Base-by-base conservation (phyloP, 2,329 filamentous ascomycete genomes). In the Penicillium sp. region DNA sequence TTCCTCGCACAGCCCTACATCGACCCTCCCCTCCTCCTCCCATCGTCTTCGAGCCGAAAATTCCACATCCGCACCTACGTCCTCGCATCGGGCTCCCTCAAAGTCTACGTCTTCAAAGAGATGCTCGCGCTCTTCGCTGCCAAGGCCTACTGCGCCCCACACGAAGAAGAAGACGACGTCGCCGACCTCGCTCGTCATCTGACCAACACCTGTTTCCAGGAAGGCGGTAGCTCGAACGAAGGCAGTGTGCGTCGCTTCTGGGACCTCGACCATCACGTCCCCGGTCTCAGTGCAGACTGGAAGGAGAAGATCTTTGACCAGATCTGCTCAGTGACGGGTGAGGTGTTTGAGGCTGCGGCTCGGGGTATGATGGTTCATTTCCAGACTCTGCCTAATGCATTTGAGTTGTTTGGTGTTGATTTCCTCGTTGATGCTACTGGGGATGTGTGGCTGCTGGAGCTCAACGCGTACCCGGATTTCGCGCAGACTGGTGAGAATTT, bases 1-100 rank as follows among this genome's bases (percentile, higher is more conserved):
- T 99, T 99, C 78, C 87, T 97, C 69, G 93, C 89, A 6, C 94
- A 99, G 75, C 91, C 91, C 0, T 99, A 99, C 75, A 93, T 99
- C 68, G 85, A 96, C 73, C 90, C 89, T 2, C 93, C 93, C 0
- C 84, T 97, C 4, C 82, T 97, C 13, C 78, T 93, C 17, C 81
- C 80, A 3, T 82, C 80, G 29, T 78, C 77, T n/a, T 83, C 83
- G 31, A 80, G 82, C 60, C 85, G 89, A 62, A 99, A 99, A 76
- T 99, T 97, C 78, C 94, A 99, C 77, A 91, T 99, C 70, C 84
- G 94, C 45, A 91, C 89, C 2, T 99, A 99, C 75, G 90, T 96
- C 25, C 83, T 96, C 58, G 90, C 91, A 52, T 81, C 87, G 1
- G 93, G 92, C 43, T 85, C 87, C 1, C 80, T 99, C 13, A 82